Evolutionary conservation across 306 rosid species (phyloP).

Genomic region (Sicyos baderoa): DNA sequence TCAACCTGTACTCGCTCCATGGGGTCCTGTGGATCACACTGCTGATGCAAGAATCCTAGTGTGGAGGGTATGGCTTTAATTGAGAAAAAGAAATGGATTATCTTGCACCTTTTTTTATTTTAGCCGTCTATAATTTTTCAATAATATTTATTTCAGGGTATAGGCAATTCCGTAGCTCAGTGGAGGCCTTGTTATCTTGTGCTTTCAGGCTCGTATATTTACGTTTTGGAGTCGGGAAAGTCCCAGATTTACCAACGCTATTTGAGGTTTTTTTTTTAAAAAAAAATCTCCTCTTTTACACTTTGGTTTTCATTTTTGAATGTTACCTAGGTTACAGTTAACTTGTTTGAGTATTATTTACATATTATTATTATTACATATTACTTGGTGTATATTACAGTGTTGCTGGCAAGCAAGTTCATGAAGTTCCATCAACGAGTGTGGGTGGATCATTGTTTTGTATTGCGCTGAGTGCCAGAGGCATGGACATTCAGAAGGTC

Average conservation of each 20-base stretch:
- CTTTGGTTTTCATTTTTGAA: background rate
- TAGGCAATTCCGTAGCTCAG: conserved; percentile 87
- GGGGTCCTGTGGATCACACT: conserved; percentile 67
- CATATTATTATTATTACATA: background rate
- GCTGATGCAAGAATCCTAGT: conserved; percentile 74
- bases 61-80: conserved; percentile 58
- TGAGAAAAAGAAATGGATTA: conserved; percentile 9
- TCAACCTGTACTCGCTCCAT: conserved; percentile 45
- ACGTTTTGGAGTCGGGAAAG: conserved; percentile 61
- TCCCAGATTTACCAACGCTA: conserved; percentile 69
- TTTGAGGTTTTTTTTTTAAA: conserved; percentile 40
- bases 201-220: conserved; percentile 67
- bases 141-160: conserved; percentile 49
- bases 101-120: conserved; percentile 3
- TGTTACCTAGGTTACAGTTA: background rate
- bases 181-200: conserved; percentile 88
- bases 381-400: conserved; percentile 38
- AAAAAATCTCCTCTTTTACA: conserved; percentile 4
- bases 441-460: conserved; percentile 70
- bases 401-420: conserved; percentile 82
- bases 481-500: conserved; percentile 74
- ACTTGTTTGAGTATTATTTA: conserved; percentile 5
- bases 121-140: background rate
- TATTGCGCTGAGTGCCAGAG: conserved; percentile 66
- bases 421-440: conserved; percentile 60